Base-by-base conservation (phyloP, 495 filamentous ascomycete genomes). In the Coniosporium apollinis region DNA sequence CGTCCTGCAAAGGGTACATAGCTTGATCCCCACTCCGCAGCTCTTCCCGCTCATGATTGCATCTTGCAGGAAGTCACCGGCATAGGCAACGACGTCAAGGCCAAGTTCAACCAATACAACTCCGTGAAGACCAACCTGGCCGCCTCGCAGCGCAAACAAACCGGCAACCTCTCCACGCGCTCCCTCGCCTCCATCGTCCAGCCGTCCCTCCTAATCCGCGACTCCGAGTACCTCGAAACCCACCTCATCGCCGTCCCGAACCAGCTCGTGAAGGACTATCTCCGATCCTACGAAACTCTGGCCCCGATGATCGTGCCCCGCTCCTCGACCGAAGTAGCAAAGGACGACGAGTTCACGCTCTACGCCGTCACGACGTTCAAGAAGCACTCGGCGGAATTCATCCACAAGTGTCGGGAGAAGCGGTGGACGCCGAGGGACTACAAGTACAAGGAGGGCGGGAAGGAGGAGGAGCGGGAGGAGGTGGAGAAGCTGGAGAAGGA, bases 141-240 rank as follows among this genome's bases (percentile, higher is more conserved):
- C 4, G 58, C 76, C 6, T 65, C 93, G 13, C 76, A 94, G 58
- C 73, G 86, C 38, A 85, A 76, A 57, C 82, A 91, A 60, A 87
- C 80, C 34, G 89, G 89, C 40, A 97, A 94, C 57, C 82, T 97
- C 30, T 70, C 86, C 19, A 93, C 84, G 39, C 86, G 83, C 48
- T 94, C 86, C 25, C 80, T 97, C 46, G 70, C 79, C n/a, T 71
- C 81, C 1, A 69, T 96, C 38, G 75, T 97, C 47, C 67, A 82
- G 47, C 83, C 86, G 14, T 64, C 63, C 35, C 55, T 76, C 37
- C 66, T 96, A 22, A 70, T 94, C 37, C 80, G 79, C 49, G 70
- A 91, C 50, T 93, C 84, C 28, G 91, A 97, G 60, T 96, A 93
- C 61, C 72, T 97, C 45, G 83, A 94, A 59, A 94, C 86, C 14